phyloP scores from a whole-genome alignment of 2,329 filamentous ascomycete genomes.

The Clathrospora elynae region DNA sequence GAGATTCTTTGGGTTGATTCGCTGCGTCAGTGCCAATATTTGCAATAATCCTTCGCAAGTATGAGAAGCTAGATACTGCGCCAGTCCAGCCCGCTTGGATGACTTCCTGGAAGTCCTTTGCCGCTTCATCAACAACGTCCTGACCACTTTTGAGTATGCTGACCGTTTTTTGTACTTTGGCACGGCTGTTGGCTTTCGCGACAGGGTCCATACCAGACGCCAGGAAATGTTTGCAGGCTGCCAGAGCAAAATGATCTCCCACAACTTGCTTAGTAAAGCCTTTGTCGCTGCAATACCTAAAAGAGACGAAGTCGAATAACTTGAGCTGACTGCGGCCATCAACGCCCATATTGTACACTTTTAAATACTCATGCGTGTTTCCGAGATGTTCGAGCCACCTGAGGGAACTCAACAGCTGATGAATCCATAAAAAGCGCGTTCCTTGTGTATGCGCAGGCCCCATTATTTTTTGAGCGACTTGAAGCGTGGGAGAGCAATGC shows the following conservation, averaged over 20 bases:
- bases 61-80: constrained; percentile 10
- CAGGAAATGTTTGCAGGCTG: constrained; percentile 14
- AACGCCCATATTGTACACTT: constrained; percentile 12
- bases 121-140: constrained; percentile 12
- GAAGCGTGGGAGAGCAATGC: constrained; percentile 8
- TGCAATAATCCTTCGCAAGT: constrained; percentile 8
- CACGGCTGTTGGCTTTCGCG: constrained; percentile 12
- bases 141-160: constrained; percentile 12
- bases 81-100: constrained; percentile 16
- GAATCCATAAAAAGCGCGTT: constrained; percentile 11
- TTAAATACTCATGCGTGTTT: constrained; percentile 14
- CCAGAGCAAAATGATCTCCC: constrained; percentile 12
- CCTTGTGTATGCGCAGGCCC: constrained; percentile 1
- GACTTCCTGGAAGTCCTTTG: constrained; percentile 10
- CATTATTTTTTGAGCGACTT: constrained; percentile 5
- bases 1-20: constrained; percentile 1
- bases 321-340: constrained; percentile 8
- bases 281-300: constrained; percentile 13
- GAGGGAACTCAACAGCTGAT: constrained; percentile 13
- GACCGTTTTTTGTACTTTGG: constrained; percentile 10
- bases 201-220: constrained; percentile 13
- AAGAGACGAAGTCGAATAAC: constrained; percentile 15
- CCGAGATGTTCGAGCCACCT: constrained; percentile 11
- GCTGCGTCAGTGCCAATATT: constrained; percentile 5
- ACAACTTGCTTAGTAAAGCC: constrained; percentile 13